Percentiles rank a stretch among this genome's conserved stretches.
These are phyloP conservation scores for Fraxinus americana DNA, from an alignment of 257 asterid species.

Conservation along the genomic window DNA sequence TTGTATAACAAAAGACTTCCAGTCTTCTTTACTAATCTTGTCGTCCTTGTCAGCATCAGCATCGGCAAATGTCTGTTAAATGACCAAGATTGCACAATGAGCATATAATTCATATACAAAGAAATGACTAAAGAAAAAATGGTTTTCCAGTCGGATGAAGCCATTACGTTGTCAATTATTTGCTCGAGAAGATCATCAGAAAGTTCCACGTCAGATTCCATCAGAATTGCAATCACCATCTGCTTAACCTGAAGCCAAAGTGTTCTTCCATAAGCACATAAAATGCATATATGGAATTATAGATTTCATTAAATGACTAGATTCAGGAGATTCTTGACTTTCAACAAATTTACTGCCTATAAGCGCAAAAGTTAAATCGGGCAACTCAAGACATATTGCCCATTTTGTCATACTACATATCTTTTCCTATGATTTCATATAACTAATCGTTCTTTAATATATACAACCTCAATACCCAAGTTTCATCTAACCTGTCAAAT, in stretches of 20 bases:
- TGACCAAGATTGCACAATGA: constrained; percentile 12
- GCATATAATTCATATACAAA: not conserved
- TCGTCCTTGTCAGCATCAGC: constrained; percentile 83
- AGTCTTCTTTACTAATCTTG: constrained; percentile 68
- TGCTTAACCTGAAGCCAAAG: constrained; percentile 54
- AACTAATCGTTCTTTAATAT: not conserved
- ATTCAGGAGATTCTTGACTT: not conserved
- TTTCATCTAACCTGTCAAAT: not conserved
- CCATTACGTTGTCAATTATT: constrained; percentile 64
- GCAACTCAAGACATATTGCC: not conserved
- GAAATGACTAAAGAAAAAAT: not conserved
- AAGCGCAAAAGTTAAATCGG: not conserved
- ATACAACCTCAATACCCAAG: not conserved
- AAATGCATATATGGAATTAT: not conserved
- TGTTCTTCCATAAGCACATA: constrained; percentile 13
- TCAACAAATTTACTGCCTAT: not conserved
- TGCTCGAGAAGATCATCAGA: constrained; percentile 70
- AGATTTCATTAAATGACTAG: not conserved
- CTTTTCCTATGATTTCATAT: not conserved
- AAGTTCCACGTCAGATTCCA: constrained; percentile 59
- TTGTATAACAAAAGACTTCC: constrained; percentile 65
- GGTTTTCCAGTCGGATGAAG: not conserved
- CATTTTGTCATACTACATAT: not conserved
- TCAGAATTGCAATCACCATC: constrained; percentile 73
- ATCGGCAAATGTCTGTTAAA: constrained; percentile 72